Evolutionary conservation across 1,284 basidiomycete genomes (phyloP).

Genomic region (Austroboletus novae-zelandiae): DNA sequence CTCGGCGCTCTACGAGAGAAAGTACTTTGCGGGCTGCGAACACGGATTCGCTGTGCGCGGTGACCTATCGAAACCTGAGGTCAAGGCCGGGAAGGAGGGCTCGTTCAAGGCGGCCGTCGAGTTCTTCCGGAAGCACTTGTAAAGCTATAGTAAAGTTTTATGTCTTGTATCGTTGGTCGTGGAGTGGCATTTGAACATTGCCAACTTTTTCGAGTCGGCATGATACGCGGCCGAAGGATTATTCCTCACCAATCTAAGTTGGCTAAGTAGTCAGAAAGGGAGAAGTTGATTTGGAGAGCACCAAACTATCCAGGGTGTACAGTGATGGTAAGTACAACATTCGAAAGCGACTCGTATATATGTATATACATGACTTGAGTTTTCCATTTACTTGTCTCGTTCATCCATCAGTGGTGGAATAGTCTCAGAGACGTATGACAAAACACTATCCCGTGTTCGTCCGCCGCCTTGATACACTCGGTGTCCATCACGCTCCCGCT

Average conservation of each 20-base stretch:
- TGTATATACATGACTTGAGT: conserved; percentile 4
- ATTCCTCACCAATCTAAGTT: too few species aligned
- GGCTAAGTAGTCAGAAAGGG: too few species aligned
- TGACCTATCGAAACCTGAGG: conserved; percentile 33
- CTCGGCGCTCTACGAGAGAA: conserved; percentile 42
- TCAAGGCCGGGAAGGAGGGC: conserved; percentile 64
- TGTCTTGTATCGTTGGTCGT: background rate
- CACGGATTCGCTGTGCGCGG: conserved; percentile 57
- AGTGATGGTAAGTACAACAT: background rate
- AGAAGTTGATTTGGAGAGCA: too few species aligned
- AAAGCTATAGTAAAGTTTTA: background rate
- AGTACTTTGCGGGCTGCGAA: conserved; percentile 41
- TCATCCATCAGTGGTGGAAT: conserved; percentile 69
- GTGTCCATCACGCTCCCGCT: conserved; percentile 97
- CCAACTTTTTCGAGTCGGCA: too few species aligned
- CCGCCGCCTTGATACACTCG: conserved; percentile 91
- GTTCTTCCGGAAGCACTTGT: conserved; percentile 45
- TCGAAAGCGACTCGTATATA: background rate
- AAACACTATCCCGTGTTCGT: conserved; percentile 89
- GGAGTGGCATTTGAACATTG: background rate
- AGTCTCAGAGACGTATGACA: conserved; percentile 79
- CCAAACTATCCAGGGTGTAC: background rate
- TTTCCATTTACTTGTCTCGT: background rate
- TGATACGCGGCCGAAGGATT: too few species aligned
- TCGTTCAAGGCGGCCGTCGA: conserved; percentile 54